A percentile compares a stretch with the other conserved stretches of the same genome.
phyloP scores from a whole-genome alignment of 2,329 filamentous ascomycete species.

The Arthrobotrys iridis region DNA sequence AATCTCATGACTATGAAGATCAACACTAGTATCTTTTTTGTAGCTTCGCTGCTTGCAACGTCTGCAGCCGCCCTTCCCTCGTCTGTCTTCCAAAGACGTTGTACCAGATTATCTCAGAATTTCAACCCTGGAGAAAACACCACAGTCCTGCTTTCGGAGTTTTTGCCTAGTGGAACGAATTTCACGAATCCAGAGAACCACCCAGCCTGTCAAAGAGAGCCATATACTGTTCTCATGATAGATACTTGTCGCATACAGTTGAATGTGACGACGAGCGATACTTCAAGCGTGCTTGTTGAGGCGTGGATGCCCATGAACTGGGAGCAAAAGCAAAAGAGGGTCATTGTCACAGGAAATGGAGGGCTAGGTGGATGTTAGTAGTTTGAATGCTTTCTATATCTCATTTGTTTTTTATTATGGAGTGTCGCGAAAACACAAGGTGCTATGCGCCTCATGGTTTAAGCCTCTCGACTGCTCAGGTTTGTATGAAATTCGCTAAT shows the following conservation, averaged over 20 bases:
- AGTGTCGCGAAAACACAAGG: too few relatives aligned
- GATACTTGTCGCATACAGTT: not conserved
- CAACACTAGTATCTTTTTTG: not conserved
- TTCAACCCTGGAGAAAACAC: slow-evolving; percentile 1
- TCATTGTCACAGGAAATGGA: slow-evolving; percentile 4
- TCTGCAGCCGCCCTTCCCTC: not conserved
- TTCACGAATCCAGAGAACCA: not conserved
- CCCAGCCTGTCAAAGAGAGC: not conserved
- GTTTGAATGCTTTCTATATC: not conserved
- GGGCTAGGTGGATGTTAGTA: slow-evolving; percentile 10
- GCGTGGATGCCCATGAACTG: slow-evolving; percentile 14
- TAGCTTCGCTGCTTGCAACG: not conserved
- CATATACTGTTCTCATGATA: not conserved
- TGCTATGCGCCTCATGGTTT: too few relatives aligned
- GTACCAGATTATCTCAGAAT: not conserved
- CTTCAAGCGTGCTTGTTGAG: slow-evolving; percentile 21
- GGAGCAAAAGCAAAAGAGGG: not conserved
- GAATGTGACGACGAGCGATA: slow-evolving; percentile 2
- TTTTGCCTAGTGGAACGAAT: not conserved
- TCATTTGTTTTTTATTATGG: too few relatives aligned
- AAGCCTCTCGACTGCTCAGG: not conserved
- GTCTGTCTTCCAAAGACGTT: not conserved
- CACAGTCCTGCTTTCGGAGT: not conserved
- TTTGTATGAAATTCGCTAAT: not conserved
- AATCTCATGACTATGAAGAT: not conserved